A percentile compares a stretch with the other conserved stretches of the same genome.
phyloP scores from a whole-genome alignment of 1,284 basidiomycete genomes.

The Malassezia sympodialis region DNA sequence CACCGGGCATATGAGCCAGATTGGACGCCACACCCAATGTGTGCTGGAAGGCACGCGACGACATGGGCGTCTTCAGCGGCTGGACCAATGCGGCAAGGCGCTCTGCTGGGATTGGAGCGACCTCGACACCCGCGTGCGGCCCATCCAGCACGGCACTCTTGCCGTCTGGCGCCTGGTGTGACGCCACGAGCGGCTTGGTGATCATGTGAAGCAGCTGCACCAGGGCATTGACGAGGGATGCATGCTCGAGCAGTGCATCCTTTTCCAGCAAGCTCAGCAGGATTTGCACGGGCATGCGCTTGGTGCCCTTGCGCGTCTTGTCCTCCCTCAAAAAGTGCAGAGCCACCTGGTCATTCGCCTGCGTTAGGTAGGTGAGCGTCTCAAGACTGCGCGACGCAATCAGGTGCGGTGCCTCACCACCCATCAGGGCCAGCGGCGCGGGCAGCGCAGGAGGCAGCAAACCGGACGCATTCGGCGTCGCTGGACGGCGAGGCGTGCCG shows the following conservation, averaged over 20 bases:
- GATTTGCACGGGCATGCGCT: slow-evolving; percentile 38
- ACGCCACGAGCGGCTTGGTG: slow-evolving; percentile 32
- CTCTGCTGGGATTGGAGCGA: slow-evolving; percentile 25
- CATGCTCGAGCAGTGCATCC: slow-evolving; percentile 35
- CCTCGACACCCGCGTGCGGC: slow-evolving; percentile 2
- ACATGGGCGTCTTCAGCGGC: slow-evolving; percentile 38
- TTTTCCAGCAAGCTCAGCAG: slow-evolving; percentile 37
- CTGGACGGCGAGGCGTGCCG: slow-evolving; percentile 24
- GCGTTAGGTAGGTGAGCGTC: slow-evolving; percentile 34
- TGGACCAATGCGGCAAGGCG: slow-evolving; percentile 37
- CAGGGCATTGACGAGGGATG: slow-evolving; percentile 40
- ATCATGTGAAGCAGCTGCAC: slow-evolving; percentile 38
- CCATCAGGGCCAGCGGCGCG: slow-evolving; percentile 40
- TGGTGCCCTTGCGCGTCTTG: slow-evolving; percentile 27
- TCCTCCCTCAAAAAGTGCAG: slow-evolving; percentile 45
- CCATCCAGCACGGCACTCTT: not conserved
- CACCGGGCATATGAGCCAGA: slow-evolving; percentile 32
- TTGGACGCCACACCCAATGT: slow-evolving; percentile 43
- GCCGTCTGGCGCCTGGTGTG: slow-evolving; percentile 14
- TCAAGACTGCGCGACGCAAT: slow-evolving; percentile 44
- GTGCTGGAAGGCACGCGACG: slow-evolving; percentile 44
- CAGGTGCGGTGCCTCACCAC: slow-evolving; percentile 46
- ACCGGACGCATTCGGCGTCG: slow-evolving; percentile 8
- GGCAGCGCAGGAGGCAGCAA: not conserved
- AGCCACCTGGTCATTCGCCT: slow-evolving; percentile 33